Base-by-base conservation (phyloP, 1,284 basidiomycete species). In the Vanrija humicola region DNA sequence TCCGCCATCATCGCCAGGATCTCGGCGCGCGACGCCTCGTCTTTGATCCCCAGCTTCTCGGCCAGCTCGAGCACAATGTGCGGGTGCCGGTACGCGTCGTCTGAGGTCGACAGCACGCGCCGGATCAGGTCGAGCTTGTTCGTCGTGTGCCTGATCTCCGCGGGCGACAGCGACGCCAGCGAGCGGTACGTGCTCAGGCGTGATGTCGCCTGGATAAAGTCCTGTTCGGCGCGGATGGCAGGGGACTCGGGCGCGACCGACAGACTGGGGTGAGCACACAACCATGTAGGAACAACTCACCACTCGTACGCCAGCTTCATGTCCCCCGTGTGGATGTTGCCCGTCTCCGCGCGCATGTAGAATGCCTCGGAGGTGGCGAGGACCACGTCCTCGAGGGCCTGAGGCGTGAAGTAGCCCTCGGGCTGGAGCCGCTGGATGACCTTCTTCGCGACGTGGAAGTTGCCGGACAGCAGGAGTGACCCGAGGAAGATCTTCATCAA, bases 251-350 rank as follows among this genome's bases (percentile, higher is more conserved):
- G 79, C 1, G 88, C 84, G 3, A 95, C 88, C 43, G 84, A 78
- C 50, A 96, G 80, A 64, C 93, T 95, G 60, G 34, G 15, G 44
- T 47, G 19, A 45, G 19, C 16, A 25, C 26, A 9, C 1, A n/a
- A 48, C 12, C 5, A 5, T 14, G 7, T 2, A n/a, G n/a, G 28
- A 3, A 10, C 6, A 15, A 70, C 82, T 70, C 72, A 94, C 93
- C 92, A 95, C 56, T 95, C 90, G 73, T 93, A 93, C 1, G 93
- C 93, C 40, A 91, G 79, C 74, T 91, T 94, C 92, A 97, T 96
- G 50, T 94, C 90, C 6, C 92, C 92, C 46, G 84, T 83, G 64
- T 91, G 88, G 68, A 91, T 87, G 68, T 96, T 97, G 3, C 90
- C 93, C 1, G 86, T 88, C 60, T 82, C 86, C 5, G 94, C 88